A percentile compares a stretch with the other conserved stretches of the same genome.
phyloP scores from a whole-genome alignment of 257 asterid genomes.

The Plantago elongata region DNA sequence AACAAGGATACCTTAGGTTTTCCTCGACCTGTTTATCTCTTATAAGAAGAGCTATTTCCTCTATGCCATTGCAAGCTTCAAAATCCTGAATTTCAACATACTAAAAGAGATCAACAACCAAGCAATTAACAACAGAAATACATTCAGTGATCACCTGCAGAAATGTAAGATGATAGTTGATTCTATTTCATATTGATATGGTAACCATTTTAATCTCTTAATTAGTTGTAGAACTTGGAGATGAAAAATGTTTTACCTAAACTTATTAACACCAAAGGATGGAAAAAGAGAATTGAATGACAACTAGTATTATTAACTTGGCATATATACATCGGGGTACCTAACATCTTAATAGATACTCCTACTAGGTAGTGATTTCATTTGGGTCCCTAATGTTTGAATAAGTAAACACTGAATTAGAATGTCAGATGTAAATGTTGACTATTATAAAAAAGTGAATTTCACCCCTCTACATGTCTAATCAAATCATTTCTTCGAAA shows the following conservation, averaged over 20 bases:
- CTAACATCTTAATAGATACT: too few relatives aligned
- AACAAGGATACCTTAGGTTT: conserved; percentile 50
- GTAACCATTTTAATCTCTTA: neutral
- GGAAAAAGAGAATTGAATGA: neutral
- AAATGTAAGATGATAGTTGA: neutral
- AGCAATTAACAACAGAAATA: too few relatives aligned
- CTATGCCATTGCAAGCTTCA: conserved; percentile 90
- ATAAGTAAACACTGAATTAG: too few relatives aligned
- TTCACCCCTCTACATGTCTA: too few relatives aligned
- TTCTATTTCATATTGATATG: conserved; percentile 8
- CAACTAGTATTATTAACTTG: too few relatives aligned
- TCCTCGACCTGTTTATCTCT: conserved; percentile 79
- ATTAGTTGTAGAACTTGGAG: neutral
- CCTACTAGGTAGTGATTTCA: too few relatives aligned
- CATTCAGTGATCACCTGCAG: neutral
- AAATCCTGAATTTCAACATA: conserved; percentile 48
- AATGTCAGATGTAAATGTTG: too few relatives aligned
- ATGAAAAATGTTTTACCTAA: neutral
- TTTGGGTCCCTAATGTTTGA: too few relatives aligned
- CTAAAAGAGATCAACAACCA: conserved; percentile 15
- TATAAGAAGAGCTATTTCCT: conserved; percentile 76
- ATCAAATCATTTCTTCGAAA: too few relatives aligned
- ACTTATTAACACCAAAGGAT: conserved; percentile 1
- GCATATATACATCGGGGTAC: too few relatives aligned
- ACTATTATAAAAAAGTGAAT: too few relatives aligned